Conservation (phyloP, 2,329 filamentous ascomycete genomes). For the Sphaerulina musiva region DNA sequence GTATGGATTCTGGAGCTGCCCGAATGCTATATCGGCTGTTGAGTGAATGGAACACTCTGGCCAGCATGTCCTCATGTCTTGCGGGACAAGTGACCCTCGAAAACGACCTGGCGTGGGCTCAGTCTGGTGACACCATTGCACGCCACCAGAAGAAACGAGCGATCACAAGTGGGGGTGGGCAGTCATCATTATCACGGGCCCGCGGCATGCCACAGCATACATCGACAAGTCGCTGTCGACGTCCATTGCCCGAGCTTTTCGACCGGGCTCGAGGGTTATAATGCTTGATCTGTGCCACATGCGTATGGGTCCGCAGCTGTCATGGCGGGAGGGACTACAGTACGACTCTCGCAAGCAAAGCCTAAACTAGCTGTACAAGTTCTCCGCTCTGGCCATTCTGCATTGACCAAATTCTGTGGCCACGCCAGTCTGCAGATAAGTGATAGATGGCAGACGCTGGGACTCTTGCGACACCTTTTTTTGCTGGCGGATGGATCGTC, state of each 20-base stretch:
- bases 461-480: neutral
- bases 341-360: neutral
- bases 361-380: neutral
- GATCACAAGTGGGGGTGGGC: neutral
- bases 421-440: neutral
- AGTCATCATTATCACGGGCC: neutral
- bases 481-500: neutral
- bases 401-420: neutral
- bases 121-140: neutral
- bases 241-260: conserved; percentile 9
- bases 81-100: too few species aligned
- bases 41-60: too few species aligned
- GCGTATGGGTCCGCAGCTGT: conserved; percentile 4
- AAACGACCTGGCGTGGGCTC: too few species aligned
- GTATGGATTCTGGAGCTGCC: too few species aligned
- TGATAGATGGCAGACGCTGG: neutral
- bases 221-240: neutral
- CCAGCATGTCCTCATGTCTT: too few species aligned
- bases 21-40: too few species aligned
- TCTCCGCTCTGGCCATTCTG: neutral
- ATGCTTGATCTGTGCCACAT: neutral
- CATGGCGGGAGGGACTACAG: neutral
- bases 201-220: neutral
- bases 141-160: neutral
- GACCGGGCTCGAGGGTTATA: conserved; percentile 12